Evolutionary conservation across 2,329 filamentous ascomycete species (phyloP), one percentile per base, ranked within the genome.

Genomic region (Colletotrichum sp.): DNA sequence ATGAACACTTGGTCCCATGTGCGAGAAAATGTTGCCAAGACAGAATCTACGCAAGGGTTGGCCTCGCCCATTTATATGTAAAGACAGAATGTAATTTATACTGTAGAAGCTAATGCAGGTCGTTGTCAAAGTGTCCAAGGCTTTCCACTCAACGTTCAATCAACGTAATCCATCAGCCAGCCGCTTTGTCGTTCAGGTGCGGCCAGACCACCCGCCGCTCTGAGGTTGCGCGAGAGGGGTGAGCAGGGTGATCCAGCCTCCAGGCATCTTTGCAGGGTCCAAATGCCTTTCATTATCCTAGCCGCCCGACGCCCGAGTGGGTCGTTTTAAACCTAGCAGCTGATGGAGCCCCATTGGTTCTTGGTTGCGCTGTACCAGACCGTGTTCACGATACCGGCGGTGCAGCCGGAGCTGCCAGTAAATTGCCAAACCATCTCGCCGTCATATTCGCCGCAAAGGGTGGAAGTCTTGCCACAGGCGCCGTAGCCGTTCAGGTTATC

Each of bases 301-400:
- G 55, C 55, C 4, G 15, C 15, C 55, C 25, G 55, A 27, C 8
- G 22, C 27, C 15, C 25, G 27, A 52, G 44, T 52, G n/a, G 4
- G 11, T 5, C 44, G 44, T 0, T 0, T 48, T 0, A 22, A 13
- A 28, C 2, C 4, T 59, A 3, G n/a, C 63, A 66, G 63, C 25
- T 66, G 34, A 66, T 66, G 63, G 63, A 22, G 4, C 66, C 66
- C 19, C 57, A 68, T 6, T 68, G 36, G 52, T 68, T 68, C 66
- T 68, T 68, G 32, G 66, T 68, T 25, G 66, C 66, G 19, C 22
- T 59, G 27, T 36, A 68, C 66, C 66, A 68, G 25, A 19, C n/a
- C 66, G 66, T 25, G 27, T 68, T 39, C 19, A 68, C 28, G 3
- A 57, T 3, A 3, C 66, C 66, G 44, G 44, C 15, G 44, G 55